phyloP scores from a whole-genome alignment of 2,329 filamentous ascomycete species.

The Microdochium trichocladiopsis region DNA sequence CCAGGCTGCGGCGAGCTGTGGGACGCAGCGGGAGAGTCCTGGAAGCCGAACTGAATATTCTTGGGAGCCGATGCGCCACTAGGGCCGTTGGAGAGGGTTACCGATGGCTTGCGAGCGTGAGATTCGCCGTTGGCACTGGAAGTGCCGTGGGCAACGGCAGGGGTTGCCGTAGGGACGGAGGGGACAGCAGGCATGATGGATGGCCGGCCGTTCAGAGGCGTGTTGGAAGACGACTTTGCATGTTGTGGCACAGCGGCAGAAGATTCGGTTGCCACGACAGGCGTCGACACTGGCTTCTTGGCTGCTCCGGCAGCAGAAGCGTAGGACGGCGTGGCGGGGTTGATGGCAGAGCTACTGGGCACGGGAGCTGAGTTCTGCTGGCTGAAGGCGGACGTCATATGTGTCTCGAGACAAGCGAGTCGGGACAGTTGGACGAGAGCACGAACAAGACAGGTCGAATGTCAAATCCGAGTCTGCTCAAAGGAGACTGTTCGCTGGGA shows the following conservation, averaged over 20 bases:
- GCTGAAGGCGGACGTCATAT: conserved; percentile 56
- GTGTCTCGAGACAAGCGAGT: conserved; percentile 20
- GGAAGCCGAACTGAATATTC: conserved; percentile 77
- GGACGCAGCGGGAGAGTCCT: conserved; percentile 58
- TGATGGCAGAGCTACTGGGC: conserved; percentile 47
- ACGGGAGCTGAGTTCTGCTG: conserved; percentile 37
- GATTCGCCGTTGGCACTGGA: conserved; percentile 66
- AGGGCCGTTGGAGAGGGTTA: conserved; percentile 81
- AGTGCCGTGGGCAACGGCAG: conserved; percentile 56
- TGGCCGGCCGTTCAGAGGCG: conserved; percentile 80
- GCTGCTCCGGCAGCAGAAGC: conserved; percentile 58
- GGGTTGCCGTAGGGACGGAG: conserved; percentile 34
- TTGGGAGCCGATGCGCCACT: conserved; percentile 57
- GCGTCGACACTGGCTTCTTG: conserved; percentile 56
- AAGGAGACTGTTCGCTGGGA: background rate
- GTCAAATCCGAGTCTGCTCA: conserved; percentile 7
- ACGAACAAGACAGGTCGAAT: conserved; percentile 8
- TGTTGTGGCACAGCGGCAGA: conserved; percentile 46
- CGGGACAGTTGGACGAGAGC: conserved; percentile 4
- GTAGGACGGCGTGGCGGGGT: conserved; percentile 53
- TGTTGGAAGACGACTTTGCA: conserved; percentile 60
- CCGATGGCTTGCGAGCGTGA: conserved; percentile 80
- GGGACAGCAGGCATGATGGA: conserved; percentile 65
- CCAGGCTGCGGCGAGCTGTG: conserved; percentile 59
- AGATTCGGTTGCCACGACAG: conserved; percentile 53